phyloP scores from a whole-genome alignment of 1,284 basidiomycete species.

The Schizopora paradoxa region DNA sequence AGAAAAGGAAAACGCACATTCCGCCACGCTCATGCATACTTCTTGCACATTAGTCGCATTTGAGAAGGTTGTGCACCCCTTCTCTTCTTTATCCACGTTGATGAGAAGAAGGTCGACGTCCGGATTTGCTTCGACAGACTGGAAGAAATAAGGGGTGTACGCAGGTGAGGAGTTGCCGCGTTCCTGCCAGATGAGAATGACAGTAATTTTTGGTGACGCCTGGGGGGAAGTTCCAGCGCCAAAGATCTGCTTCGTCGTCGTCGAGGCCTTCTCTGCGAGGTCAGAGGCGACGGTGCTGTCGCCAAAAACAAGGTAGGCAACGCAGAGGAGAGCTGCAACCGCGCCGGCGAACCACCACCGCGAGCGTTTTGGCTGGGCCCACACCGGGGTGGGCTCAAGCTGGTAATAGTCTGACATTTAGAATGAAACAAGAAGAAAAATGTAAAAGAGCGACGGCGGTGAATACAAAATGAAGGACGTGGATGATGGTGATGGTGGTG shows the following conservation, averaged over 20 bases:
- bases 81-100: constrained; percentile 7
- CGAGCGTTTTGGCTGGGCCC: neutral
- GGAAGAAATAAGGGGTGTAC: constrained; percentile 16
- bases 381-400: neutral
- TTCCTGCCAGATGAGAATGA: constrained; percentile 14
- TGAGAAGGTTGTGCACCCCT: constrained; percentile 10
- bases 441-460: neutral
- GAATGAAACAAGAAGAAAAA: neutral
- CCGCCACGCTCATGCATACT: constrained; percentile 11
- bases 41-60: constrained; percentile 16
- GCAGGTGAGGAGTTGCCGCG: constrained; percentile 2
- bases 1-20: constrained; percentile 6
- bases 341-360: neutral
- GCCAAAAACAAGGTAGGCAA: neutral
- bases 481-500: no score
- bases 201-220: constrained; percentile 13
- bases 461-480: constrained; percentile 2
- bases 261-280: neutral
- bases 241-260: neutral
- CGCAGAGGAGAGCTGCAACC: neutral
- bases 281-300: neutral
- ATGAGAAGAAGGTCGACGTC: constrained; percentile 15
- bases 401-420: neutral
- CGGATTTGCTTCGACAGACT: constrained; percentile 17
- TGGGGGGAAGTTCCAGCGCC: neutral